Conservation (phyloP, 805 yeast genomes). For the Wickerhamiella domercqiae region DNA sequence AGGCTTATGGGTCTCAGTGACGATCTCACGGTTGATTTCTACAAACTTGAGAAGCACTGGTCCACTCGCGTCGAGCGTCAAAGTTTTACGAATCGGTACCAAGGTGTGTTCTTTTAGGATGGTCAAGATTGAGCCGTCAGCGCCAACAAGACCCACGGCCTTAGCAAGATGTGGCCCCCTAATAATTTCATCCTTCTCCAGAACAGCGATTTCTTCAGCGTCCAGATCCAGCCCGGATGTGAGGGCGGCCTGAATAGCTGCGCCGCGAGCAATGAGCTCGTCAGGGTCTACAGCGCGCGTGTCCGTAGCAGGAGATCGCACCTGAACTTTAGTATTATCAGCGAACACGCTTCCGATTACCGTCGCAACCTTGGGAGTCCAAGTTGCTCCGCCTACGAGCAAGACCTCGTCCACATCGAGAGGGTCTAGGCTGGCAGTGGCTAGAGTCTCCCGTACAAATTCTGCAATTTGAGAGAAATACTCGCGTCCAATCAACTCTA, state of each 20-base stretch:
- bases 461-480: constrained; percentile 60
- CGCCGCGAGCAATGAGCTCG: constrained; percentile 84
- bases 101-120: constrained; percentile 74
- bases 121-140: constrained; percentile 53
- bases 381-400: constrained; percentile 85
- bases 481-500: constrained; percentile 69
- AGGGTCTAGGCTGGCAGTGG: constrained; percentile 70
- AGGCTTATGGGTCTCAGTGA: constrained; percentile 64
- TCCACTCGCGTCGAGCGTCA: constrained; percentile 45
- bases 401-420: constrained; percentile 83
- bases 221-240: constrained; percentile 68
- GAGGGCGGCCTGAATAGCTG: constrained; percentile 86
- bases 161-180: constrained; percentile 76
- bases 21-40: constrained; percentile 65
- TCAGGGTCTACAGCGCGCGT: constrained; percentile 73
- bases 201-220: constrained; percentile 42
- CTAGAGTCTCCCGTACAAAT: constrained; percentile 59
- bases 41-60: constrained; percentile 49
- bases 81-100: constrained; percentile 69
- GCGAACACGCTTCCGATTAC: constrained; percentile 67
- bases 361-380: constrained; percentile 78
- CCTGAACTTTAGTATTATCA: constrained; percentile 47
- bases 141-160: constrained; percentile 72
- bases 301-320: constrained; percentile 54
- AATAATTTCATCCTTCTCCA: constrained; percentile 63